These are phyloP conservation scores for Monosporascus sp. DNA, from an alignment of 2,329 filamentous ascomycete genomes.

Conservation along the genomic window DNA sequence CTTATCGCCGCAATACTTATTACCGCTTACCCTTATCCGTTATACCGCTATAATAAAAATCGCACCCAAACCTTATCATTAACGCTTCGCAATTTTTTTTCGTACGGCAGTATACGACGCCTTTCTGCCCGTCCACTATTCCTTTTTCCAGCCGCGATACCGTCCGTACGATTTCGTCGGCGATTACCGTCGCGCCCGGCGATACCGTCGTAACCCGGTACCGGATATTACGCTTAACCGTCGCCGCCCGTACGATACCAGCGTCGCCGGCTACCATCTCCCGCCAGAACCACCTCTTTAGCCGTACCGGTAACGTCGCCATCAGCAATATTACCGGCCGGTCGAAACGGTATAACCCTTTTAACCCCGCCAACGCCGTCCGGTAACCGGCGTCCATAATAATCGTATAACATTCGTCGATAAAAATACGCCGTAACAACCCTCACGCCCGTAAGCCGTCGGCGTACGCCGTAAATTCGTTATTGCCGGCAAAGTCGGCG, in stretches of 20 bases:
- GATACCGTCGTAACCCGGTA: no score
- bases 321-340: not conserved
- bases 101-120: not conserved
- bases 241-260: not conserved
- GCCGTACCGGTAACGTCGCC: slow-evolving; percentile 1
- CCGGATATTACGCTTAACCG: no score
- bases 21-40: not conserved
- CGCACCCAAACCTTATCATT: not conserved
- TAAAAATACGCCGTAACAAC: slow-evolving; percentile 1
- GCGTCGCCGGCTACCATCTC: not conserved
- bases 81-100: not conserved
- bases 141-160: not conserved
- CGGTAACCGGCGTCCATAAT: not conserved
- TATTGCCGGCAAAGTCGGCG: not conserved
- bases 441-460: not conserved
- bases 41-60: not conserved
- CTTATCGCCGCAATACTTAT: no score
- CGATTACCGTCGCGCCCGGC: no score
- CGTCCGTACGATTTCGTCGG: no score
- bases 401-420: slow-evolving; percentile 2
- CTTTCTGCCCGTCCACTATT: not conserved
- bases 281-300: not conserved
- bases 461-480: not conserved
- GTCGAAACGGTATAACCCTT: not conserved
- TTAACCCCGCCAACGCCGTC: no score